These are phyloP conservation scores for Cardiospermum halicacabum DNA, from an alignment of 345 rosid genomes.

Conservation along the genomic window DNA sequence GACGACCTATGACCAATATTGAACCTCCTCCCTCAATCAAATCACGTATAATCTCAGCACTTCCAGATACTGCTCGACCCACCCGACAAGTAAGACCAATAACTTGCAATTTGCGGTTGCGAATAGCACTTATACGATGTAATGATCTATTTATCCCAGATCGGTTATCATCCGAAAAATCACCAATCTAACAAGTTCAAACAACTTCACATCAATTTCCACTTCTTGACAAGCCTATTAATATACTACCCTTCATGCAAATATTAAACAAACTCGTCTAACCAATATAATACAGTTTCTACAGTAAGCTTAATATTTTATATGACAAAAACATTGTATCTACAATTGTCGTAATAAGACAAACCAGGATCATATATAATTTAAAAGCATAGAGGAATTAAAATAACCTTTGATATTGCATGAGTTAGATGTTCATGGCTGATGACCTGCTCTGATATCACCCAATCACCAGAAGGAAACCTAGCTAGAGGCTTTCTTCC, in stretches of 20 bases:
- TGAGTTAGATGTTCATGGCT: slow-evolving; percentile 66
- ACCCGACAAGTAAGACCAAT: slow-evolving; percentile 95
- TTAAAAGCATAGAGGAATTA: neutral
- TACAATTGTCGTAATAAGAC: neutral
- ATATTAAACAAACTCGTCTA: neutral
- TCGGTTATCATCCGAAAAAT: slow-evolving; percentile 90
- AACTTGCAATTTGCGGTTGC: slow-evolving; percentile 80
- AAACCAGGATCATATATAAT: neutral
- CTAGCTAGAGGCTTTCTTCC: slow-evolving; percentile 89
- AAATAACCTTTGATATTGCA: slow-evolving; percentile 70
- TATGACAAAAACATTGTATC: no score
- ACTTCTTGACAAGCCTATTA: neutral
- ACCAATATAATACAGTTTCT: no score
- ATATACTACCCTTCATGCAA: neutral
- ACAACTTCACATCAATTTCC: slow-evolving; percentile 11
- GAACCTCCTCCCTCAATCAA: slow-evolving; percentile 88
- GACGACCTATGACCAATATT: slow-evolving; percentile 87
- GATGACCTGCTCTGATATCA: slow-evolving; percentile 63
- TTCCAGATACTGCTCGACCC: slow-evolving; percentile 86
- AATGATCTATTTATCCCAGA: slow-evolving; percentile 85
- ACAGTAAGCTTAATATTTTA: no score
- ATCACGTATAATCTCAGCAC: slow-evolving; percentile 79
- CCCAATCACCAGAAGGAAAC: slow-evolving; percentile 94
- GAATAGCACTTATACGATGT: slow-evolving; percentile 94
- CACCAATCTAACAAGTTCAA: slow-evolving; percentile 65